A percentile compares a stretch with the other conserved stretches of the same genome.
Evolutionary conservation across 2,329 filamentous ascomycete species (phyloP).

Genomic region (Pyricularia grisea): DNA sequence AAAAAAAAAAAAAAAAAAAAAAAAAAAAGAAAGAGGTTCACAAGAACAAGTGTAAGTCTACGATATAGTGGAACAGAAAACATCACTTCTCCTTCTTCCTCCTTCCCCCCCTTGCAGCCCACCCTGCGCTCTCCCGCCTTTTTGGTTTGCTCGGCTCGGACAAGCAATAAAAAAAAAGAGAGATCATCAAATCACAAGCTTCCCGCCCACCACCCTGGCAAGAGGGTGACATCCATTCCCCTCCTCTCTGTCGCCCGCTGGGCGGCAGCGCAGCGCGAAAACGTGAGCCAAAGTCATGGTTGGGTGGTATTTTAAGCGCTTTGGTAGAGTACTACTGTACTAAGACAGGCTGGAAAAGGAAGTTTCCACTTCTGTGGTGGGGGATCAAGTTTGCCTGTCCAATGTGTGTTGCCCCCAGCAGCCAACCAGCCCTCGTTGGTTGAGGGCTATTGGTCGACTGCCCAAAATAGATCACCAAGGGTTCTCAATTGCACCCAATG

Average conservation of each 20-base stretch:
- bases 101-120: not conserved
- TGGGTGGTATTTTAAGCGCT: not conserved
- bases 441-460: constrained; percentile 1
- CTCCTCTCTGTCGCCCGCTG: not conserved
- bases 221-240: not conserved
- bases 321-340: not conserved
- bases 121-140: not conserved
- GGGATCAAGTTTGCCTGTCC: not conserved
- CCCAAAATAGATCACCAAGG: constrained; percentile 16
- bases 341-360: not conserved
- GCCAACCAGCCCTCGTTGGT: not conserved
- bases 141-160: not conserved
- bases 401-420: not conserved
- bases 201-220: not conserved
- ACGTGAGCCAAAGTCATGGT: not conserved
- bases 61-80: not conserved
- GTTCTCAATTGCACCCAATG: constrained; percentile 13
- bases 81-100: not conserved
- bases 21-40: not conserved
- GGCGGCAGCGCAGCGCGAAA: not conserved
- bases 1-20: not conserved
- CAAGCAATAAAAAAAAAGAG: not conserved
- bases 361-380: not conserved
- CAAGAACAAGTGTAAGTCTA: not conserved
- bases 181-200: not conserved